phyloP scores from a whole-genome alignment of 208 protist genomes.

The Crithidia acanthocephali region DNA sequence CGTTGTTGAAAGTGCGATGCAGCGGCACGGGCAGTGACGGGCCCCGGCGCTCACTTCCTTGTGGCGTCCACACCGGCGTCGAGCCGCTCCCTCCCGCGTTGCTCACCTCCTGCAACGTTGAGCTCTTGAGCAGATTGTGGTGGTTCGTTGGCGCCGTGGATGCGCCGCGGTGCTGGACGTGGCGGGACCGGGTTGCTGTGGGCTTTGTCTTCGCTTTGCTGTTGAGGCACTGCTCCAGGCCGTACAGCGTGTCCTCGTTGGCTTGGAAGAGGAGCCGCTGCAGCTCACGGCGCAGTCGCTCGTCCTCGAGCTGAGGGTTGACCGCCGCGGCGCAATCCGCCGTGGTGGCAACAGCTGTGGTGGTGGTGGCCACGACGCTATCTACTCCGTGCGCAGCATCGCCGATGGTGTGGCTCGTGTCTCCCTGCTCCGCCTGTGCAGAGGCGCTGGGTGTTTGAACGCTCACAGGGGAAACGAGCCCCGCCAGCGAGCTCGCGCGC shows the following conservation, averaged over 20 bases:
- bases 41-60: background rate
- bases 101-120: background rate
- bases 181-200: background rate
- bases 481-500: too few relatives aligned
- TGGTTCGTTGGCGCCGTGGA: background rate
- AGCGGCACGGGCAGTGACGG: slow-evolving; percentile 3
- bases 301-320: slow-evolving; percentile 3
- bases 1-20: background rate
- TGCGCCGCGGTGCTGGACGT: background rate
- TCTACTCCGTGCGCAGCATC: too few relatives aligned
- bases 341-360: background rate
- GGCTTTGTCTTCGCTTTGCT: background rate
- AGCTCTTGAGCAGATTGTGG: background rate
- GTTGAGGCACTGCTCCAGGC: slow-evolving; percentile 11
- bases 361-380: background rate
- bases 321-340: background rate
- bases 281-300: slow-evolving; percentile 12
- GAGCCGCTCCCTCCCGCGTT: background rate
- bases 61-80: background rate
- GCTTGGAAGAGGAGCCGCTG: slow-evolving; percentile 20
- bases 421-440: too few relatives aligned
- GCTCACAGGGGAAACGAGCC: too few relatives aligned
- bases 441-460: too few relatives aligned
- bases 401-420: too few relatives aligned
- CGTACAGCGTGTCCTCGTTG: slow-evolving; percentile 17